Percentiles rank a stretch among this genome's conserved stretches.
Conservation (phyloP, 257 asterid genomes). For the Mitragyna speciosa region DNA sequence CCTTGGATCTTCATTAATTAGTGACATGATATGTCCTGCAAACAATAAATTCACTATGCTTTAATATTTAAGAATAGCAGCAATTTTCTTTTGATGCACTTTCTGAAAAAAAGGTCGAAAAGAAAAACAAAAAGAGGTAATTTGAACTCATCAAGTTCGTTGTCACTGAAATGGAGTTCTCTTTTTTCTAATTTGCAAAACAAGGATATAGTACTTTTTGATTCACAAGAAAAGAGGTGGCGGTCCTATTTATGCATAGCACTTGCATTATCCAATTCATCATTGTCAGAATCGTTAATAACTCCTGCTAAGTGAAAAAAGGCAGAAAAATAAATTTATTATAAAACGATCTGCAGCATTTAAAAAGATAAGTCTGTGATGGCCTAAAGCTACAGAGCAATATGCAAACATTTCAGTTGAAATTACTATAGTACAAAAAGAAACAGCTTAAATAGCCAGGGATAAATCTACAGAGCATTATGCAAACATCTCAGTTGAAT, state of each 20-base stretch:
- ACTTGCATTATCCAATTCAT: neutral
- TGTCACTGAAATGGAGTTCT: neutral
- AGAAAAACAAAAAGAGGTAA: no score
- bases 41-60: neutral
- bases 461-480: neutral
- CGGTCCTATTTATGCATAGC: neutral
- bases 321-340: neutral
- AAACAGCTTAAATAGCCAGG: neutral
- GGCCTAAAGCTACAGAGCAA: neutral
- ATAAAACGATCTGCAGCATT: neutral
- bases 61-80: neutral
- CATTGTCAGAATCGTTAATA: neutral
- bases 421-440: neutral
- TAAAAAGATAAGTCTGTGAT: neutral
- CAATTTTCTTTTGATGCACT: no score
- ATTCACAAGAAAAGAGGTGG: no score
- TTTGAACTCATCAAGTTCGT: no score
- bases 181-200: neutral
- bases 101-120: neutral
- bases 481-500: no score
- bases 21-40: constrained; percentile 9
- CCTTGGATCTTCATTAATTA: neutral
- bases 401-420: neutral
- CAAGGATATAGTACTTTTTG: neutral
- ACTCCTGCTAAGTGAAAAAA: neutral